A percentile compares a stretch with the other conserved stretches of the same genome.
These are phyloP conservation scores for Phialophora tarda DNA, from an alignment of 2,329 filamentous ascomycete species.

Conservation along the genomic window DNA sequence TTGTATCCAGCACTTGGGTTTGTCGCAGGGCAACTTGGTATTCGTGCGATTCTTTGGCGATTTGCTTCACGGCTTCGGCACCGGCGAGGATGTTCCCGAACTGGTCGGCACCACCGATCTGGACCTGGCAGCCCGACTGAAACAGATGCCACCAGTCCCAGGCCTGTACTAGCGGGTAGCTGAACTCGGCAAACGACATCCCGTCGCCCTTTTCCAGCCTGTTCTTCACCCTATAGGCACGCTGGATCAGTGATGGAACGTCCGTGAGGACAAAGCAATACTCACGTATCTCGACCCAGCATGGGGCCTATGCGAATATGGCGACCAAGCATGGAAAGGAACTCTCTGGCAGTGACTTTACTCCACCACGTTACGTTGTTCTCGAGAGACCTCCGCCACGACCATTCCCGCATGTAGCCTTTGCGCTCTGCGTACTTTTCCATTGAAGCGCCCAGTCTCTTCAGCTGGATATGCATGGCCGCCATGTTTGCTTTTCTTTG, in stretches of 20 bases:
- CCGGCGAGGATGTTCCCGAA: conserved; percentile 95
- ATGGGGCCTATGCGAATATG: conserved; percentile 81
- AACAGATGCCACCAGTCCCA: conserved; percentile 97
- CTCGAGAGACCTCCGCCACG: conserved; percentile 69
- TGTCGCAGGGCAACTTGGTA: conserved; percentile 41
- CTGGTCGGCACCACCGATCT: conserved; percentile 94
- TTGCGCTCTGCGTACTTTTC: conserved; percentile 68
- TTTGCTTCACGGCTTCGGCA: conserved; percentile 80
- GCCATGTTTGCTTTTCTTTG: conserved; percentile 54
- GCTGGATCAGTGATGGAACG: background rate
- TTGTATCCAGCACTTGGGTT: conserved; percentile 22
- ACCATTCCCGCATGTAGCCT: conserved; percentile 67
- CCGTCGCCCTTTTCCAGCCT: conserved; percentile 85
- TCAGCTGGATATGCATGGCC: conserved; percentile 57
- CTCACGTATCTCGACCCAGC: conserved; percentile 85
- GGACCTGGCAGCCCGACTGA: conserved; percentile 72
- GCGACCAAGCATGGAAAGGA: conserved; percentile 74
- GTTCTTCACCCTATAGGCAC: conserved; percentile 67
- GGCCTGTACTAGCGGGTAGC: conserved; percentile 89
- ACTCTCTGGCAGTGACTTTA: conserved; percentile 71
- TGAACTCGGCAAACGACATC: conserved; percentile 92
- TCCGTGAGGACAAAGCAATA: background rate
- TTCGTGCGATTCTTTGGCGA: conserved; percentile 63
- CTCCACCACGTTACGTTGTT: conserved; percentile 90
- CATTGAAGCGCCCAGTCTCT: conserved; percentile 75